phyloP scores from a whole-genome alignment of 2,329 filamentous ascomycete species.

The Mollisia scopiformis region DNA sequence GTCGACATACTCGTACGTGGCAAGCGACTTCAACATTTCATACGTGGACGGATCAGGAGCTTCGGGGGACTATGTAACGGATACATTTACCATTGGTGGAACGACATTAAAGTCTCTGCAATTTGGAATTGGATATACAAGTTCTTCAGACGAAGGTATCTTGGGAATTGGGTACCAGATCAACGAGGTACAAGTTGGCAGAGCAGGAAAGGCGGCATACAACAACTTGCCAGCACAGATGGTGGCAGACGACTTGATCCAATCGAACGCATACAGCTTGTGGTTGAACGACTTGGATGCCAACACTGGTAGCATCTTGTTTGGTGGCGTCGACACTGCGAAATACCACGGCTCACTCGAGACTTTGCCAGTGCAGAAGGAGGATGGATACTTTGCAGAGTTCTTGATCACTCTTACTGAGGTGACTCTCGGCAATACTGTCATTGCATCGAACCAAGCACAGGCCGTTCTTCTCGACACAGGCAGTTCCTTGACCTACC shows the following conservation, averaged over 20 bases:
- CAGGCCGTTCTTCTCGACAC: slow-evolving; percentile 72
- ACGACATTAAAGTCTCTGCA: slow-evolving; percentile 60
- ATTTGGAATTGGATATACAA: slow-evolving; percentile 73
- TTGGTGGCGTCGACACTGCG: slow-evolving; percentile 72
- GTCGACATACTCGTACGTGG: slow-evolving; percentile 75
- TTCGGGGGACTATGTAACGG: slow-evolving; percentile 77
- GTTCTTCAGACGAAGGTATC: slow-evolving; percentile 69
- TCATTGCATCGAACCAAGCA: slow-evolving; percentile 51
- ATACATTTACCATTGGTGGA: slow-evolving; percentile 66
- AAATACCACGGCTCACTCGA: slow-evolving; percentile 65
- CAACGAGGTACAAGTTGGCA: slow-evolving; percentile 76
- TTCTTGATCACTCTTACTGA: slow-evolving; percentile 72
- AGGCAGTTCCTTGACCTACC: slow-evolving; percentile 68
- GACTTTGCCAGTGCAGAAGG: slow-evolving; percentile 67
- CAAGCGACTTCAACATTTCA: slow-evolving; percentile 80
- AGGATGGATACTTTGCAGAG: slow-evolving; percentile 55
- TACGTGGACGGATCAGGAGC: slow-evolving; percentile 84
- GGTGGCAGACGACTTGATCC: slow-evolving; percentile 61
- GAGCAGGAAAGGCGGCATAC: slow-evolving; percentile 58
- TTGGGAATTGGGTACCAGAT: slow-evolving; percentile 80
- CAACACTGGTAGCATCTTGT: slow-evolving; percentile 68
- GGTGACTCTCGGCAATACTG: slow-evolving; percentile 48
- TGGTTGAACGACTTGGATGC: slow-evolving; percentile 75
- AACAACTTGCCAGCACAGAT: slow-evolving; percentile 71
- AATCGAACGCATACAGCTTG: slow-evolving; percentile 71